phyloP scores from a whole-genome alignment of 2,329 filamentous ascomycete species.

The Cladorrhinum sp. region DNA sequence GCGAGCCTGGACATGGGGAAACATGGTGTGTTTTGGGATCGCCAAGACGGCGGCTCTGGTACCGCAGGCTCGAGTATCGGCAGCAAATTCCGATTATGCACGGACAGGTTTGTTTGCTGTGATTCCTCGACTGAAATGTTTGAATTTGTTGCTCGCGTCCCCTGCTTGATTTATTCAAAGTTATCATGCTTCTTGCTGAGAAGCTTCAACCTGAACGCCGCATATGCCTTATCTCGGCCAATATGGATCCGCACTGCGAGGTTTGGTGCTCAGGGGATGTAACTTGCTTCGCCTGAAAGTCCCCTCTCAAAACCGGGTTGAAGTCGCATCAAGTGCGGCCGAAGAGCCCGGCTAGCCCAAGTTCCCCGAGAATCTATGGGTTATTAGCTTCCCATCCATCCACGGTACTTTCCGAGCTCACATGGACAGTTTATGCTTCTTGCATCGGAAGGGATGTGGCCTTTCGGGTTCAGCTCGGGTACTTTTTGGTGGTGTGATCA shows the following conservation, averaged over 20 bases:
- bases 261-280: neutral
- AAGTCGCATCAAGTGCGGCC: neutral
- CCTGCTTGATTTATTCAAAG: neutral
- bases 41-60: slow-evolving; percentile 23
- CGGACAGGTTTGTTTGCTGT: slow-evolving; percentile 1
- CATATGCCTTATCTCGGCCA: too few relatives aligned
- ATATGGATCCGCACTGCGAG: too few relatives aligned
- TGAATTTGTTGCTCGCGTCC: neutral
- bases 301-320: neutral
- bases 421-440: neutral
- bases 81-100: slow-evolving; percentile 1
- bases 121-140: neutral
- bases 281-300: neutral
- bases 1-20: slow-evolving; percentile 6
- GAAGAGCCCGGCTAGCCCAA: neutral
- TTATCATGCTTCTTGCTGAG: neutral
- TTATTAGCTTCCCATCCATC: neutral
- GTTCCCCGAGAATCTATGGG: neutral
- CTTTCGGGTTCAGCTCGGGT: too few relatives aligned
- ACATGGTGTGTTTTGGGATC: slow-evolving; percentile 16
- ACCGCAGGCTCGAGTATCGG: slow-evolving; percentile 7
- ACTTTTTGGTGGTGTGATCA: too few relatives aligned
- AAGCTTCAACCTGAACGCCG: neutral
- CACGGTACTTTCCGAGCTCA: neutral
- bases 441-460: neutral